Conservation (phyloP, 73 alveolate species). For the Stentor coeruleus region DNA sequence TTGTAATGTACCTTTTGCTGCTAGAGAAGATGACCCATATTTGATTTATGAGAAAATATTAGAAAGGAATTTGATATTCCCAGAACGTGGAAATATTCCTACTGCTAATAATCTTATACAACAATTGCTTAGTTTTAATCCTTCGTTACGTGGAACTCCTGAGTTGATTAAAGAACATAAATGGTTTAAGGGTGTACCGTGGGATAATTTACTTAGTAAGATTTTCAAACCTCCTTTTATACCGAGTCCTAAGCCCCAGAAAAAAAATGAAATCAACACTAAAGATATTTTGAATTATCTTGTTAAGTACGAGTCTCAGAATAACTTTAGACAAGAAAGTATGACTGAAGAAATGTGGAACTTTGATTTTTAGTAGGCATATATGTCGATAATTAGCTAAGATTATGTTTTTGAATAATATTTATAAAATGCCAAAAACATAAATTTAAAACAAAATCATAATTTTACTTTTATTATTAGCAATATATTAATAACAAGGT, state of each 20-base stretch:
- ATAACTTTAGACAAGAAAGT: neutral
- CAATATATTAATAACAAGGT: too few species aligned
- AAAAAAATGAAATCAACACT: neutral
- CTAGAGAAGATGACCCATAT: constrained; percentile 22
- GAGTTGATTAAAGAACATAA: neutral
- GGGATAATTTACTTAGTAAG: constrained; percentile 5
- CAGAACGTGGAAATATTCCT: neutral
- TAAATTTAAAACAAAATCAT: too few species aligned
- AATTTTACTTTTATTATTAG: too few species aligned
- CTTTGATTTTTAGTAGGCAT: neutral
- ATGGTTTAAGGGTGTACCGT: neutral
- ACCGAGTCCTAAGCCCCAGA: neutral
- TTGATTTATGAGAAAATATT: constrained; percentile 25
- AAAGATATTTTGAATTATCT: neutral
- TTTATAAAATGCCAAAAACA: too few species aligned
- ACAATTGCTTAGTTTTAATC: neutral
- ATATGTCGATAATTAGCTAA: too few species aligned
- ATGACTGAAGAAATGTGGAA: neutral
- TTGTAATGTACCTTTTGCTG: constrained; percentile 27
- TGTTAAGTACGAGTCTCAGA: neutral
- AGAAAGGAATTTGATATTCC: neutral
- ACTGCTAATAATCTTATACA: neutral
- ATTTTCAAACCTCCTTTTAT: neutral
- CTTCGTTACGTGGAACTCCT: neutral
- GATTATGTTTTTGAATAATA: too few species aligned